Evolutionary conservation across 2,329 filamentous ascomycete species (phyloP).

Genomic region (Macroventuria anomochaeta): DNA sequence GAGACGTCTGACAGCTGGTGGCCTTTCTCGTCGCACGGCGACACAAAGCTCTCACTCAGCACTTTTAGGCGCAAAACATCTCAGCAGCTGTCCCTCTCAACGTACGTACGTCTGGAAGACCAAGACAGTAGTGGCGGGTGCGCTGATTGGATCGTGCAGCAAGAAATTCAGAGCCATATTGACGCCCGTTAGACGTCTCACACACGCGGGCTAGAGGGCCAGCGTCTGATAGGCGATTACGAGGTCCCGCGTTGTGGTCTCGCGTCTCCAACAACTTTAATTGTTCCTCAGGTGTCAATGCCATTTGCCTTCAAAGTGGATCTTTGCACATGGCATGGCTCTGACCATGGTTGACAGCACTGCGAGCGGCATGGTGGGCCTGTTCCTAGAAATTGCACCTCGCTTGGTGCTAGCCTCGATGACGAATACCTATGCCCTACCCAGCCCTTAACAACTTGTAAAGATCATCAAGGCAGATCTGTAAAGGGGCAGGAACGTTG

Average conservation of each 20-base stretch:
- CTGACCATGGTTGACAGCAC: constrained; percentile 12
- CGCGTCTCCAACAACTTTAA: constrained; percentile 10
- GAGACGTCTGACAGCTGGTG: constrained; percentile 27
- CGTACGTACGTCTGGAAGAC: constrained; percentile 6
- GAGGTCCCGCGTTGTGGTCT: constrained; percentile 7
- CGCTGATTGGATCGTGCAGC: constrained; percentile 26
- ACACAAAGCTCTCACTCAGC: constrained; percentile 29
- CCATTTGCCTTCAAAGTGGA: constrained; percentile 6
- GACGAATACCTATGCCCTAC: constrained; percentile 33
- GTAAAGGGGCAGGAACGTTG: constrained; percentile 32
- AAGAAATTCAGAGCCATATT: constrained; percentile 31
- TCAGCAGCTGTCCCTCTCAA: constrained; percentile 14
- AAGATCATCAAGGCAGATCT: constrained; percentile 9
- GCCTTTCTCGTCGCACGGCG: constrained; percentile 12
- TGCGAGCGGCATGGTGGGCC: constrained; percentile 13
- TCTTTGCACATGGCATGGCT: constrained; percentile 5
- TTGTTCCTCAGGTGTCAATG: constrained; percentile 4
- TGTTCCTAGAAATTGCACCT: constrained; percentile 10
- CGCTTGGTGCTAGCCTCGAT: constrained; percentile 29
- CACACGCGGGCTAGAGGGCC: constrained; percentile 24
- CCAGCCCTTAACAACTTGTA: constrained; percentile 27
- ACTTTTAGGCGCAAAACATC: constrained; percentile 17
- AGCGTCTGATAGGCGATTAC: constrained; percentile 31
- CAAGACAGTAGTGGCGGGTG: constrained; percentile 28
- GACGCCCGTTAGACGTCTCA: constrained; percentile 37